Base-by-base conservation (phyloP, 1,139 yeast genomes). In the Taphrina deformans region DNA sequence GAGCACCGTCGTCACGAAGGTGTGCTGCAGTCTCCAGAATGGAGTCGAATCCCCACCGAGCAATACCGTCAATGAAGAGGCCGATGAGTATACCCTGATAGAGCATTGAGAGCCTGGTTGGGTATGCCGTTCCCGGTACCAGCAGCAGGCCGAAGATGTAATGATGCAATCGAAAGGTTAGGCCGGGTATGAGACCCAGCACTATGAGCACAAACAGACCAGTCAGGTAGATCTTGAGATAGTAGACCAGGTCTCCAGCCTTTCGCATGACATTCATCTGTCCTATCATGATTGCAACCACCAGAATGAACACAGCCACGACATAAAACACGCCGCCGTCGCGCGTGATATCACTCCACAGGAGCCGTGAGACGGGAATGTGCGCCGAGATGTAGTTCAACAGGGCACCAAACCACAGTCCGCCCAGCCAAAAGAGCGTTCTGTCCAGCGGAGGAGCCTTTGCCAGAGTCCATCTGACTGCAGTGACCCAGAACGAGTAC, bases 31-130 rank as follows among this genome's bases (percentile, higher is more conserved):
- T 90, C 73, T 92, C 97, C 1, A 88, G 85, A 67, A 92, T 85
- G 24, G 96, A 86, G 1, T 96, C 98, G 72, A 88, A 85, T 63
- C 95, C 97, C 99, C 99, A 92, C 67, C 96, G 79, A 0, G 96
- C 85, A 1, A 90, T 85, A 0, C 99, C 99, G 24, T 93, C 87
- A 7, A 91, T 80, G 65, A 88, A 82, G 44, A 92, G 78, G 0
- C 98, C 99, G 0, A 89, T 75, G 27, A 93, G 77, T 1, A 93
- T 81, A 1, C 98, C 98, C 73, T 91, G 97, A 73, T 90, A 87
- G 62, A 87, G 78, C 53, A 83, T 72, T 0, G 96, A 91, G 68
- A 87, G 80, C 0, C 96, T 88, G 12, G 90, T 84, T 60, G 73
- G 72, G 65, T 78, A 73, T 1, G 75, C 75, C 59, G 97, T 89